Conservation (phyloP, 495 filamentous ascomycete species). For the Aspergillus bridgeri region DNA sequence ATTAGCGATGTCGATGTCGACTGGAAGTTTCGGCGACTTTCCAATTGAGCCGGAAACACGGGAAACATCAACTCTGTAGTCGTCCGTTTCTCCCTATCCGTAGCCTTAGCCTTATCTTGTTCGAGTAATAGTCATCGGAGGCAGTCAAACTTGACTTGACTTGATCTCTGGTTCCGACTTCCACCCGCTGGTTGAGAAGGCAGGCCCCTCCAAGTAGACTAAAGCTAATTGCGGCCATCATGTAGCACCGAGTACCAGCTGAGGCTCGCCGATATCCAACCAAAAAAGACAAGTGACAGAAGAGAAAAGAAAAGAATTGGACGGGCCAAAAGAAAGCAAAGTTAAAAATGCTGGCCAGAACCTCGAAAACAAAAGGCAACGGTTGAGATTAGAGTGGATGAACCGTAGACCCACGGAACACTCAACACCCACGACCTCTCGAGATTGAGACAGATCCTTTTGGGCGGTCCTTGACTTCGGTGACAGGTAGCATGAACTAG, state of each 20-base stretch:
- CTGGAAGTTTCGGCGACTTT: not conserved
- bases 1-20: not conserved
- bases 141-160: not conserved
- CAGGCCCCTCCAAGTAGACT: constrained; percentile 8
- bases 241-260: too few species aligned
- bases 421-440: constrained; percentile 6
- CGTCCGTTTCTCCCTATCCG: too few species aligned
- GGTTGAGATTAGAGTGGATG: constrained; percentile 1
- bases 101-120: not conserved
- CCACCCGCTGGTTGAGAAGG: constrained; percentile 10
- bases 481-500: constrained; percentile 4
- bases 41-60: not conserved
- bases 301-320: too few species aligned
- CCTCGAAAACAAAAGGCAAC: not conserved
- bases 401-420: constrained; percentile 11
- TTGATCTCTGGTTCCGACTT: not conserved
- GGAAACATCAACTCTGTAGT: not conserved
- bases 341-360: not conserved
- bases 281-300: too few species aligned
- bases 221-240: not conserved
- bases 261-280: too few species aligned
- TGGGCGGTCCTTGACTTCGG: not conserved
- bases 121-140: not conserved
- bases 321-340: too few species aligned
- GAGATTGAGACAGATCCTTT: not conserved